Evolutionary conservation across 257 asterid species (phyloP).

Genomic region (Penstemon newberryi): DNA sequence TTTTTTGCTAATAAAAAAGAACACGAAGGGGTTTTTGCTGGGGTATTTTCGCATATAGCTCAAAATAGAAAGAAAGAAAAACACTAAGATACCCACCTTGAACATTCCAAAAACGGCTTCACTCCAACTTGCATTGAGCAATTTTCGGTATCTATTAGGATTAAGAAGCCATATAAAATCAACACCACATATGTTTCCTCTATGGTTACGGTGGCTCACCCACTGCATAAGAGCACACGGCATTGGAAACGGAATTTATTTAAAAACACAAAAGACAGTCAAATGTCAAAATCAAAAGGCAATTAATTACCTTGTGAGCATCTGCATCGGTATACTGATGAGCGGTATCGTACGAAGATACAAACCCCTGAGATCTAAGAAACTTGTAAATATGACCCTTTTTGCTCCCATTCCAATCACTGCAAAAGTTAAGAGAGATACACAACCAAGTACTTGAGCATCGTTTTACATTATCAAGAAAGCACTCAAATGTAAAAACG

Average conservation of each 20-base stretch:
- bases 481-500: background rate
- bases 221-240: conserved; percentile 51
- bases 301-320: conserved; percentile 74
- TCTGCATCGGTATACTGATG: conserved; percentile 97
- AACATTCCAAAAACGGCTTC: conserved; percentile 95
- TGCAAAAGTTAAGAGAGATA: conserved; percentile 33
- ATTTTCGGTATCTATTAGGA: conserved; percentile 79
- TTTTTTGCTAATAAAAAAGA: no score
- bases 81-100: conserved; percentile 52
- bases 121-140: conserved; percentile 94
- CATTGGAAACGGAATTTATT: conserved; percentile 30
- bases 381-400: conserved; percentile 92
- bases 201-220: conserved; percentile 98
- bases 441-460: conserved; percentile 17
- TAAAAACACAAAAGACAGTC: background rate
- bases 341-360: conserved; percentile 93
- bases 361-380: conserved; percentile 95
- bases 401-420: conserved; percentile 99
- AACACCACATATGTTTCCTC: conserved; percentile 96
- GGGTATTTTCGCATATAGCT: no score
- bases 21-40: no score
- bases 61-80: background rate
- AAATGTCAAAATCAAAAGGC: conserved; percentile 8
- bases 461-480: background rate
- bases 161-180: conserved; percentile 99